phyloP scores from a whole-genome alignment of 225 moss, liverwort and hornwort species.

The Polytrichum formosum region DNA sequence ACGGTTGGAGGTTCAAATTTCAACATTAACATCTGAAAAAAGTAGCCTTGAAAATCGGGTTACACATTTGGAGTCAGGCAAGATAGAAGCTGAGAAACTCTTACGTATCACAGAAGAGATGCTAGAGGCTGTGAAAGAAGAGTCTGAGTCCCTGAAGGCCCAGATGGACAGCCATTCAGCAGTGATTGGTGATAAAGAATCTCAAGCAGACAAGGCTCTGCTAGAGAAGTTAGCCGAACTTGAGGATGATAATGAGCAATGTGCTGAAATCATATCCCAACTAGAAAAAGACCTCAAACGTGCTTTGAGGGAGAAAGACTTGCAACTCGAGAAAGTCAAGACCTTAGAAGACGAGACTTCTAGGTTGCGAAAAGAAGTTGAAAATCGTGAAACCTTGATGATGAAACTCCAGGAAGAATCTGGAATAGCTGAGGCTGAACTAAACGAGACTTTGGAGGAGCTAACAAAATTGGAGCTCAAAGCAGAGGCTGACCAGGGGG shows the following conservation, averaged over 20 bases:
- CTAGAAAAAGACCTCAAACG: conserved; percentile 3
- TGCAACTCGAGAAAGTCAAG: conserved; percentile 12
- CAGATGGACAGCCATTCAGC: conserved; percentile 19
- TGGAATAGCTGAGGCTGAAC: conserved; percentile 4
- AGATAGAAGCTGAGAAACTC: conserved; percentile 24
- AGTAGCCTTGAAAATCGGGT: conserved; percentile 22
- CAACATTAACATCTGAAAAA: conserved; percentile 20
- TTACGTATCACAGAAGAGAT: conserved; percentile 38
- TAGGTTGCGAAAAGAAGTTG: not conserved
- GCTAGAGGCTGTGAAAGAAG: conserved; percentile 27
- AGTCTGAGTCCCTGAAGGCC: conserved; percentile 11
- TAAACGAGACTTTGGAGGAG: conserved; percentile 29
- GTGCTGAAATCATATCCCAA: conserved; percentile 11
- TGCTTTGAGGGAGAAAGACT: not conserved
- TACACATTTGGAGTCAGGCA: conserved; percentile 27
- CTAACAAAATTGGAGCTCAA: conserved; percentile 27
- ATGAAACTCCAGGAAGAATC: conserved; percentile 15
- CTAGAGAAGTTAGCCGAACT: conserved; percentile 23
- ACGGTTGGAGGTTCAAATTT: conserved; percentile 38
- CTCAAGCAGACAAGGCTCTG: conserved; percentile 18
- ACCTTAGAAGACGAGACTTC: conserved; percentile 26
- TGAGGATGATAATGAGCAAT: conserved; percentile 15
- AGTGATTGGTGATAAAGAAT: conserved; percentile 8
- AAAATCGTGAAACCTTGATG: conserved; percentile 8
- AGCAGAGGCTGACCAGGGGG: conserved; percentile 23